These are phyloP conservation scores for Glebionis coronaria DNA, from an alignment of 129 eudicot genomes.

Conservation along the genomic window DNA sequence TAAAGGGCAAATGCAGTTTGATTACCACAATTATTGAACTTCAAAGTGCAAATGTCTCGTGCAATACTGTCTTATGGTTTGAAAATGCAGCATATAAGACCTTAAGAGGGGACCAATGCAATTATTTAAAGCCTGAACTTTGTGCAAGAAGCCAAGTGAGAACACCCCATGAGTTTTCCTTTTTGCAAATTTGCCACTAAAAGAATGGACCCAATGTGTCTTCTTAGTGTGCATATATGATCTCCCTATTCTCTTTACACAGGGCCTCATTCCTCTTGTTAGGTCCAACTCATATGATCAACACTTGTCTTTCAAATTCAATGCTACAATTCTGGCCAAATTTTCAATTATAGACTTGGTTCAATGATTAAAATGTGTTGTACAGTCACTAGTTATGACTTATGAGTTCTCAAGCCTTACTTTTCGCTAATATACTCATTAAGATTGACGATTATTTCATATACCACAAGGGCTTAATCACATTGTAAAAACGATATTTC, in stretches of 20 bases:
- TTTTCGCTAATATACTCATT: neutral
- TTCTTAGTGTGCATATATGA: slow-evolving; percentile 28
- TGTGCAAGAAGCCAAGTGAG: slow-evolving; percentile 22
- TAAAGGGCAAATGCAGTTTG: slow-evolving; percentile 8
- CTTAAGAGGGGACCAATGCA: slow-evolving; percentile 25
- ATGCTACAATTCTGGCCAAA: slow-evolving; percentile 11
- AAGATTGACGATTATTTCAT: no score
- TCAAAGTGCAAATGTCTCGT: slow-evolving; percentile 8
- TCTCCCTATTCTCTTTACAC: slow-evolving; percentile 31
- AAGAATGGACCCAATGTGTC: slow-evolving; percentile 29
- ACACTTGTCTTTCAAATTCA: slow-evolving; percentile 31
- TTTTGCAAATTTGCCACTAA: slow-evolving; percentile 13
- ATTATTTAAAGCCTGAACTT: slow-evolving; percentile 28
- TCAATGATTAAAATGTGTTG: neutral
- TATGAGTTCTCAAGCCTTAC: neutral
- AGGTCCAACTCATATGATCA: slow-evolving; percentile 32
- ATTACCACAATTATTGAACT: slow-evolving; percentile 23
- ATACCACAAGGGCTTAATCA: no score
- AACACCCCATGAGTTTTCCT: slow-evolving; percentile 22
- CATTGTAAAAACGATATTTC: no score
- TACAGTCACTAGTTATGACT: neutral
- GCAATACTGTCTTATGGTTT: slow-evolving; percentile 9
- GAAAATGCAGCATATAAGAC: slow-evolving; percentile 17
- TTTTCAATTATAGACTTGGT: slow-evolving; percentile 1
- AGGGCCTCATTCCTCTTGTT: slow-evolving; percentile 31